Conservation (phyloP, 352 stramenopile species). For the Phytophthora syringae region DNA sequence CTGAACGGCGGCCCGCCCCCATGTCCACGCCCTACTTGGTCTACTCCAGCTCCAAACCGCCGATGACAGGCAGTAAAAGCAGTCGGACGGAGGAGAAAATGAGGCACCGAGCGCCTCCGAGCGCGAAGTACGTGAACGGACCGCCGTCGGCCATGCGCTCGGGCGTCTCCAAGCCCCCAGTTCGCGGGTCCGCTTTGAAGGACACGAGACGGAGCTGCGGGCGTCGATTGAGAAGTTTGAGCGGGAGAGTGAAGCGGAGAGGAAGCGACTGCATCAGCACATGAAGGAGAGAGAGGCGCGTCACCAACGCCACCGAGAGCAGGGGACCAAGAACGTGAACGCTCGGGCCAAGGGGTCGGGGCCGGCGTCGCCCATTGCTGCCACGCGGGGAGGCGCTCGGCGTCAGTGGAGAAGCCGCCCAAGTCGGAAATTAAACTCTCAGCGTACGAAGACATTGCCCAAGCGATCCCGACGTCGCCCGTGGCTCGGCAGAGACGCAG, state of each 20-base stretch:
- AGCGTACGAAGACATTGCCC: constrained; percentile 25
- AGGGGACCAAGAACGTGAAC: constrained; percentile 25
- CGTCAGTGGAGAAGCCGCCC: constrained; percentile 34
- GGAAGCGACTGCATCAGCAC: constrained; percentile 28
- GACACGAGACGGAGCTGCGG: constrained; percentile 20
- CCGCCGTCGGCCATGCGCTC: constrained; percentile 34
- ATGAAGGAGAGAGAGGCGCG: constrained; percentile 11
- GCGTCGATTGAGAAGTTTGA: constrained; percentile 17
- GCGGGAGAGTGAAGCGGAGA: constrained; percentile 20
- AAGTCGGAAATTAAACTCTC: constrained; percentile 45
- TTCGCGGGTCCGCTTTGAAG: constrained; percentile 49
- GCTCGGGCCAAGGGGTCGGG: constrained; percentile 15
- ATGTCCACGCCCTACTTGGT: constrained; percentile 57
- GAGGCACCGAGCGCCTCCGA: constrained; percentile 10
- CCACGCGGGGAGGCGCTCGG: constrained; percentile 23
- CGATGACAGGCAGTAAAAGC: constrained; percentile 25
- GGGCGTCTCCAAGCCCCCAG: constrained; percentile 29
- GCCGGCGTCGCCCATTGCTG: constrained; percentile 22
- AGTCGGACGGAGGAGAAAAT: constrained; percentile 11
- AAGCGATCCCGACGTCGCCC: constrained; percentile 44
- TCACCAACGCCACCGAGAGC: constrained; percentile 24
- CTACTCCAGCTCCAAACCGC: constrained; percentile 36
- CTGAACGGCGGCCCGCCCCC: constrained; percentile 42
- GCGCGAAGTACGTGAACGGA: constrained; percentile 8
- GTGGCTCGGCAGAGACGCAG: constrained; percentile 47